Percentiles rank a stretch among this genome's conserved stretches.
phyloP scores from a whole-genome alignment of 1,139 yeast species.

The Geotrichum klebahnii region DNA sequence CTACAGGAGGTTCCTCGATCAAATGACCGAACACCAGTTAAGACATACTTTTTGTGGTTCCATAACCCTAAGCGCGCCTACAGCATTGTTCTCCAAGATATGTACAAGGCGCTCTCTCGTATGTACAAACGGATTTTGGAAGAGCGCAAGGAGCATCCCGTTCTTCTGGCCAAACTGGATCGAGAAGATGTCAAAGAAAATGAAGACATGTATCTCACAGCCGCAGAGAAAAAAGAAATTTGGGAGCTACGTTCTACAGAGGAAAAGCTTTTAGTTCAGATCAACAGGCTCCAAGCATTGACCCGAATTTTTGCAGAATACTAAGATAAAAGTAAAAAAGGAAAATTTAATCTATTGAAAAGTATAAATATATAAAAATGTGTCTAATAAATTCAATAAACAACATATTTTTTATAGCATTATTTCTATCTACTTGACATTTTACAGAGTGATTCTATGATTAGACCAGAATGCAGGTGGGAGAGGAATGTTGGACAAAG shows the following conservation, averaged over 20 bases:
- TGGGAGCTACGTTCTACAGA: slow-evolving; percentile 45
- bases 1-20: slow-evolving; percentile 89
- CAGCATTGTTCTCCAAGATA: slow-evolving; percentile 49
- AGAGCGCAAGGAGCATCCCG: slow-evolving; percentile 59
- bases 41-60: slow-evolving; percentile 79
- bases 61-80: slow-evolving; percentile 55
- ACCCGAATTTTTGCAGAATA: slow-evolving; percentile 43
- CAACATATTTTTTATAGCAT: background rate
- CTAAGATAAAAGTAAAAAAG: slow-evolving; percentile 22
- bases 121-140: slow-evolving; percentile 53
- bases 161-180: slow-evolving; percentile 71
- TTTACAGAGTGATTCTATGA: slow-evolving; percentile 56
- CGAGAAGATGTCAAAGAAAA: slow-evolving; percentile 87
- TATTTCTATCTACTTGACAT: background rate
- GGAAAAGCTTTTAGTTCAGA: slow-evolving; percentile 37
- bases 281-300: slow-evolving; percentile 38
- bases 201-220: slow-evolving; percentile 68
- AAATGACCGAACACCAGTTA: slow-evolving; percentile 84
- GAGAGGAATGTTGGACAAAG: slow-evolving; percentile 56
- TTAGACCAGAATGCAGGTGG: slow-evolving; percentile 71
- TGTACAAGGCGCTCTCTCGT: slow-evolving; percentile 67
- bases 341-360: background rate
- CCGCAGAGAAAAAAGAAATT: slow-evolving; percentile 70
- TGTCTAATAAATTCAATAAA: background rate
- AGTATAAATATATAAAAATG: background rate